Conservation (phyloP, 805 yeast genomes). For the Middelhovenomyces tepae region DNA sequence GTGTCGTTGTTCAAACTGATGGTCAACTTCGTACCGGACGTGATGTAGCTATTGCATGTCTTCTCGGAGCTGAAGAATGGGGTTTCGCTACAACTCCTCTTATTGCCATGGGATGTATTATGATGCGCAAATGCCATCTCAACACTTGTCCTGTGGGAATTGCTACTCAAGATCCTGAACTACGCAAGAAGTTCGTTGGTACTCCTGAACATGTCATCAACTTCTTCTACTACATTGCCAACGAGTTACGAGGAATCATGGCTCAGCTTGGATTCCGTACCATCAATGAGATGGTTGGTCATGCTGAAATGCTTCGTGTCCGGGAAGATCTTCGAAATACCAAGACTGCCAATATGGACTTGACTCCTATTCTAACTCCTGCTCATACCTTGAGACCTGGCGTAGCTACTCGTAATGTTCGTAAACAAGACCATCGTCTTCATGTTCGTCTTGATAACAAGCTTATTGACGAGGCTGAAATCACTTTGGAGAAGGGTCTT, state of each 20-base stretch:
- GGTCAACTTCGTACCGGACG: constrained; percentile 97
- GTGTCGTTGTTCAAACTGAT: constrained; percentile 95
- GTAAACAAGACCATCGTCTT: constrained; percentile 89
- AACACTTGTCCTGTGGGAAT: constrained; percentile 97
- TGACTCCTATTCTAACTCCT: constrained; percentile 91
- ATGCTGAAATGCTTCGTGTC: constrained; percentile 80
- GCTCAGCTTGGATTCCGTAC: constrained; percentile 93
- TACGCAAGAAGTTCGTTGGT: constrained; percentile 86
- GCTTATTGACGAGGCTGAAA: constrained; percentile 90
- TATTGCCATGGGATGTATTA: constrained; percentile 94
- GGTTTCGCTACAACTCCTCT: constrained; percentile 97
- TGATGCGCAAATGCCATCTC: constrained; percentile 91
- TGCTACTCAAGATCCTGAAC: constrained; percentile 95
- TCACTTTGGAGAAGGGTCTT: constrained; percentile 90
- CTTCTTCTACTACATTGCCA: constrained; percentile 90
- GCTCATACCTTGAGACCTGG: constrained; percentile 96
- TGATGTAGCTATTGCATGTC: constrained; percentile 91
- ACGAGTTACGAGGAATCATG: constrained; percentile 88
- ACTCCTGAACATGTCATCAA: constrained; percentile 98
- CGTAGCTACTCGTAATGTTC: constrained; percentile 84
- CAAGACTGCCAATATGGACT: constrained; percentile 84
- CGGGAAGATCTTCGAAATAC: constrained; percentile 79
- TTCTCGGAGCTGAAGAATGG: constrained; percentile 97
- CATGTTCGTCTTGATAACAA: constrained; percentile 93
- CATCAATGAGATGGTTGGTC: constrained; percentile 96